phyloP scores from a whole-genome alignment of 257 asterid species.

The Gentiana straminea region DNA sequence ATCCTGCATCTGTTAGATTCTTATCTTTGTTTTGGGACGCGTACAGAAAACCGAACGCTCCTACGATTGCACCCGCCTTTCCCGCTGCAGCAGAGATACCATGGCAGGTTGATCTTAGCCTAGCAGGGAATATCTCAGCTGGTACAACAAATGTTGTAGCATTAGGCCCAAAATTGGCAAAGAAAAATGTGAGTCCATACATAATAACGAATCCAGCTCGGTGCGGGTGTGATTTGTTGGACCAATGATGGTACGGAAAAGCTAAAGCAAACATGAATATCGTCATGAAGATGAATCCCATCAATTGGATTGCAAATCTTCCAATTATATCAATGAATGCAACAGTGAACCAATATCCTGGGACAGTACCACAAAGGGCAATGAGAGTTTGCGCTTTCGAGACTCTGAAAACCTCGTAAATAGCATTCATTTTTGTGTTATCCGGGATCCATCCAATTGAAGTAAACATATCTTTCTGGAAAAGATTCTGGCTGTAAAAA shows the following conservation, averaged over 20 bases:
- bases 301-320: constrained; percentile 28
- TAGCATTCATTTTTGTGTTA: constrained; percentile 24
- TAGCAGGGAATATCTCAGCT: constrained; percentile 34
- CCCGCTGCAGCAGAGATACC: constrained; percentile 40
- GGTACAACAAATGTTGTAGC: constrained; percentile 40
- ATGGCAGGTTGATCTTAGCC: constrained; percentile 37
- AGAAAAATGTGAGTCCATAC: constrained; percentile 36
- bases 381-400: constrained; percentile 35
- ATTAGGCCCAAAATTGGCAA: constrained; percentile 36
- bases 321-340: constrained; percentile 29
- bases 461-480: constrained; percentile 31
- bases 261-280: constrained; percentile 43
- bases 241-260: constrained; percentile 36
- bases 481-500: constrained; percentile 32
- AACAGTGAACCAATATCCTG: constrained; percentile 46
- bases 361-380: constrained; percentile 41
- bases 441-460: constrained; percentile 33
- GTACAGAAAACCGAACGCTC: constrained; percentile 31
- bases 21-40: constrained; percentile 19
- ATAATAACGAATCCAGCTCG: constrained; percentile 30
- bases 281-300: constrained; percentile 48
- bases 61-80: constrained; percentile 34
- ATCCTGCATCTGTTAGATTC: constrained; percentile 14
- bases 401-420: constrained; percentile 24
- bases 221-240: constrained; percentile 12